phyloP scores from a whole-genome alignment of 306 rosid species.

The Rosa lucieae region DNA sequence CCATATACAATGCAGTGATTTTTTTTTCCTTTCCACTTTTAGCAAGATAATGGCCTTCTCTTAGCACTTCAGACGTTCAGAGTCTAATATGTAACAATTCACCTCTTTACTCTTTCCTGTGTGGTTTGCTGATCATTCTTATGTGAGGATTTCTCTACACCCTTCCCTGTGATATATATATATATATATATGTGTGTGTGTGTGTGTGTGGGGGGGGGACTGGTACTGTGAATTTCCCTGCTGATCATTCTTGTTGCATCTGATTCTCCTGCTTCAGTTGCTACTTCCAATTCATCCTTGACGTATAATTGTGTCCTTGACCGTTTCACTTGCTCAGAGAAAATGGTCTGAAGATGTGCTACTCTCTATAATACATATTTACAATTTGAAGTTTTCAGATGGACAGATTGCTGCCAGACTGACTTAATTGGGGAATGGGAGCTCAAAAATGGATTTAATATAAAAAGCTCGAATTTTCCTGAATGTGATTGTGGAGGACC shows the following conservation, averaged over 20 bases:
- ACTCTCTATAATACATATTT: not conserved
- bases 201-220: too few species aligned
- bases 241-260: not conserved
- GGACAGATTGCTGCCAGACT: not conserved
- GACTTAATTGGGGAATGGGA: not conserved
- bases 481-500: not conserved
- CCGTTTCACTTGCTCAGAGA: not conserved
- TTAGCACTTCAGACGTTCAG: not conserved
- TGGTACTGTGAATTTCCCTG: not conserved
- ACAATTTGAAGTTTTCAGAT: not conserved
- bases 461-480: not conserved
- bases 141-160: not conserved
- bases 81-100: not conserved
- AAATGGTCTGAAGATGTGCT: not conserved
- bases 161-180: not conserved
- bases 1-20: not conserved
- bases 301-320: not conserved
- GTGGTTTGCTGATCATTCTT: not conserved
- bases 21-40: slow-evolving; percentile 3
- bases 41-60: not conserved
- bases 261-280: not conserved
- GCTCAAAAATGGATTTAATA: not conserved
- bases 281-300: not conserved
- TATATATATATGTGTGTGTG: too few species aligned
- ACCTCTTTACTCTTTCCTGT: not conserved